These are phyloP conservation scores for Panicum virgatum DNA, from an alignment of 202 grass and related monocot genomes.

Conservation along the genomic window DNA sequence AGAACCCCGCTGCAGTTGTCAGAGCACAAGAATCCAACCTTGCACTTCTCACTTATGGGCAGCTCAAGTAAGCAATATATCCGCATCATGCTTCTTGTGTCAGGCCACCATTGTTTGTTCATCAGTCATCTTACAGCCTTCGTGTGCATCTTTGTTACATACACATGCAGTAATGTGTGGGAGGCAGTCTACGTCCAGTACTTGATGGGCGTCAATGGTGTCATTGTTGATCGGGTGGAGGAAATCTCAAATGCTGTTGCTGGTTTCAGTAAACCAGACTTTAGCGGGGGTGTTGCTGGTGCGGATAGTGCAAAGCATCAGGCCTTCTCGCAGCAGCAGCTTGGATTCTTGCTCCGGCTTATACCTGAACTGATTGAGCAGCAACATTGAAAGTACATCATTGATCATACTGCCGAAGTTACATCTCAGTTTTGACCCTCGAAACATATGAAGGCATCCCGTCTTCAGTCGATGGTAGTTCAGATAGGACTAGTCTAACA, in stretches of 20 bases:
- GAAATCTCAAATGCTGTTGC: constrained; percentile 71
- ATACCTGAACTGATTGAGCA: constrained; percentile 85
- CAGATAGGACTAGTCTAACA: neutral
- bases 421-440: neutral
- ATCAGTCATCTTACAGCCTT: neutral
- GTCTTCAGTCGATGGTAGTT: neutral
- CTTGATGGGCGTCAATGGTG: constrained; percentile 74
- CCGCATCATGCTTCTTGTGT: neutral
- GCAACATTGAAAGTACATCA: constrained; percentile 24
- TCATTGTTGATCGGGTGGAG: constrained; percentile 82
- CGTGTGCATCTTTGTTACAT: neutral
- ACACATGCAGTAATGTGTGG: constrained; percentile 65
- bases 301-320: constrained; percentile 30
- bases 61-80: constrained; percentile 72
- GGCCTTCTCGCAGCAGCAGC: constrained; percentile 66
- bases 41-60: constrained; percentile 72
- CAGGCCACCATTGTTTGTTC: neutral
- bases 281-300: neutral
- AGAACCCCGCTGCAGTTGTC: constrained; percentile 58
- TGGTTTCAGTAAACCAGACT: constrained; percentile 42
- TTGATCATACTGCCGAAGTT: neutral
- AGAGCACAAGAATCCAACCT: constrained; percentile 82
- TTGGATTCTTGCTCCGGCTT: constrained; percentile 77
- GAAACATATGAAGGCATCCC: neutral
- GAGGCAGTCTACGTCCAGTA: constrained; percentile 81